Conservation (phyloP, 2,329 filamentous ascomycete genomes). For the Xylariales sp. region DNA sequence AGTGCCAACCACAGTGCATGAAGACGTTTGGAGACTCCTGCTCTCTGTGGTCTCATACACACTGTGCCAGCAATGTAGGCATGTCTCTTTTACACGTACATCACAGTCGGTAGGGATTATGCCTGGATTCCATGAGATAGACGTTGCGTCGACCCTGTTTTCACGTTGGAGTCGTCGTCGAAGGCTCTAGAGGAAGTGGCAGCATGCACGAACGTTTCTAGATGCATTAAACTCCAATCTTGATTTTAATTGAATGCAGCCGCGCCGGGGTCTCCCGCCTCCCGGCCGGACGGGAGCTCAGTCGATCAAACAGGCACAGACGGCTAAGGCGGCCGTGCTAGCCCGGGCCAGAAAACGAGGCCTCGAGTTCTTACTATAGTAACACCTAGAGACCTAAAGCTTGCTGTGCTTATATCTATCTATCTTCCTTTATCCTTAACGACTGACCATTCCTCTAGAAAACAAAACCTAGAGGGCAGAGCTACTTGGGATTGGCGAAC, state of each 20-base stretch:
- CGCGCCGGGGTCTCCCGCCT: conserved; percentile 12
- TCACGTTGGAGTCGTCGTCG: conserved; percentile 10
- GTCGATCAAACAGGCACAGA: conserved; percentile 35
- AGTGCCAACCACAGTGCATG: conserved; percentile 17
- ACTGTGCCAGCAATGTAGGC: conserved; percentile 5
- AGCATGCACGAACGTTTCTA: conserved; percentile 14
- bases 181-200: conserved; percentile 14
- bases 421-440: too few relatives aligned
- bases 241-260: conserved; percentile 21
- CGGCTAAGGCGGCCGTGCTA: conserved; percentile 14
- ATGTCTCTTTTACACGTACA: background rate
- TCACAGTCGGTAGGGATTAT: conserved; percentile 6
- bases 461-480: background rate
- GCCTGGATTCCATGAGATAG: conserved; percentile 5
- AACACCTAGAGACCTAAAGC: background rate
- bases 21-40: background rate
- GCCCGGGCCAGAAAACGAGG: background rate
- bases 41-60: background rate
- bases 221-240: conserved; percentile 23
- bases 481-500: background rate
- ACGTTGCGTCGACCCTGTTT: conserved; percentile 11
- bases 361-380: background rate
- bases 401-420: background rate
- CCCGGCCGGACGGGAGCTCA: conserved; percentile 22
- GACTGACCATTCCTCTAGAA: background rate